phyloP scores from a whole-genome alignment of 208 protist species.

The Trichomonas tenax region DNA sequence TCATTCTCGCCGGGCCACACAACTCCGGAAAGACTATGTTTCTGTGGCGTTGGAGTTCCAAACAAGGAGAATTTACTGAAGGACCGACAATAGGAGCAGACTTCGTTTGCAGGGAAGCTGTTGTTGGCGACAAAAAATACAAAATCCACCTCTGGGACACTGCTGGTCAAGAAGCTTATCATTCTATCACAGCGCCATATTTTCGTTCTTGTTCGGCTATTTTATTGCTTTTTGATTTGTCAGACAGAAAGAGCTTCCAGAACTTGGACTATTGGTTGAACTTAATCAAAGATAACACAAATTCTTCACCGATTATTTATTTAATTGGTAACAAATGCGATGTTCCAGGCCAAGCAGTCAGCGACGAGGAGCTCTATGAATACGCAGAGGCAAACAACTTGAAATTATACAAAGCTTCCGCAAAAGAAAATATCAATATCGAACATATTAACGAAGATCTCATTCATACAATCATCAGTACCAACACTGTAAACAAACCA shows the following conservation, averaged over 20 bases:
- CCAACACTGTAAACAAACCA: background rate
- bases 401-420: background rate
- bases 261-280: background rate
- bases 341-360: background rate
- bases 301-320: background rate
- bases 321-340: background rate
- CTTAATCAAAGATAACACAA: background rate
- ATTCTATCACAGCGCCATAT: background rate
- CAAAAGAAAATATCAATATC: background rate
- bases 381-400: background rate
- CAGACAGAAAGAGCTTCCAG: background rate
- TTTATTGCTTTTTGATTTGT: background rate
- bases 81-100: background rate
- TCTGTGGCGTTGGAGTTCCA: background rate
- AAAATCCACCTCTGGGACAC: slow-evolving; percentile 15
- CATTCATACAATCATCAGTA: background rate
- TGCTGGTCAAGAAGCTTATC: slow-evolving; percentile 4
- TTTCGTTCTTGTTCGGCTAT: background rate
- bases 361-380: background rate
- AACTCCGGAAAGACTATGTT: background rate
- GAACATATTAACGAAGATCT: background rate
- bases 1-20: background rate
- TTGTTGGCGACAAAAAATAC: background rate
- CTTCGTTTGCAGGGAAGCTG: background rate
- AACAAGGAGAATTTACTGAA: background rate